Percentiles rank a stretch among this genome's conserved stretches.
These are phyloP conservation scores for Ustilago sp. DNA, from an alignment of 1,284 basidiomycete genomes.

Conservation along the genomic window DNA sequence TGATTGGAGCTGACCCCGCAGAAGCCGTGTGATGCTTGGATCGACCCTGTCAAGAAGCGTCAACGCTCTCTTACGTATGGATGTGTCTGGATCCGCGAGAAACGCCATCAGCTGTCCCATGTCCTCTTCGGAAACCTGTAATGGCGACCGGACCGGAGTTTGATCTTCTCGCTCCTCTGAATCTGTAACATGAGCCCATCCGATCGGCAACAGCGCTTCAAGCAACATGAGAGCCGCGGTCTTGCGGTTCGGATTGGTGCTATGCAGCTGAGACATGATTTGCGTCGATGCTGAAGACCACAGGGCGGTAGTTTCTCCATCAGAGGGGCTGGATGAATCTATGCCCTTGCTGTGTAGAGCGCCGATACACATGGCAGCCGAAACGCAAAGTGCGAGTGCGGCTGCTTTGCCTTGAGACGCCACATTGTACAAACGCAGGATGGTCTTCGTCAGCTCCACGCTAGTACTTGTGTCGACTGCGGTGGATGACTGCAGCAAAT, in stretches of 20 bases:
- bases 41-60: slow-evolving; percentile 35
- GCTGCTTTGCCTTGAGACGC: slow-evolving; percentile 32
- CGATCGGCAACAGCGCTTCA: slow-evolving; percentile 27
- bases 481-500: neutral
- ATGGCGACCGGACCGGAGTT: slow-evolving; percentile 3
- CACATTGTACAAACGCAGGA: slow-evolving; percentile 34
- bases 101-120: slow-evolving; percentile 42
- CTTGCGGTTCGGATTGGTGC: slow-evolving; percentile 45
- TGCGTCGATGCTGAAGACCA: slow-evolving; percentile 34
- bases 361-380: slow-evolving; percentile 32
- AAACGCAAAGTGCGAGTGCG: slow-evolving; percentile 34
- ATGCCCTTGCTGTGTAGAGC: neutral
- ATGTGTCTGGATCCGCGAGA: slow-evolving; percentile 28
- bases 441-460: slow-evolving; percentile 8
- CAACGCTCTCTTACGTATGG: slow-evolving; percentile 25
- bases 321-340: neutral
- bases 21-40: slow-evolving; percentile 10
- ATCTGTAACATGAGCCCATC: slow-evolving; percentile 24
- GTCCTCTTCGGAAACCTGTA: slow-evolving; percentile 25
- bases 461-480: neutral
- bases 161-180: neutral
- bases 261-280: slow-evolving; percentile 32
- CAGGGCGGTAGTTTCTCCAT: slow-evolving; percentile 25
- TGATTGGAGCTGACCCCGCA: slow-evolving; percentile 30
- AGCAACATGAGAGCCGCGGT: slow-evolving; percentile 24